Evolutionary conservation across 495 filamentous ascomycete species (phyloP).

Genomic region (Hyaloscypha hepaticicola): DNA sequence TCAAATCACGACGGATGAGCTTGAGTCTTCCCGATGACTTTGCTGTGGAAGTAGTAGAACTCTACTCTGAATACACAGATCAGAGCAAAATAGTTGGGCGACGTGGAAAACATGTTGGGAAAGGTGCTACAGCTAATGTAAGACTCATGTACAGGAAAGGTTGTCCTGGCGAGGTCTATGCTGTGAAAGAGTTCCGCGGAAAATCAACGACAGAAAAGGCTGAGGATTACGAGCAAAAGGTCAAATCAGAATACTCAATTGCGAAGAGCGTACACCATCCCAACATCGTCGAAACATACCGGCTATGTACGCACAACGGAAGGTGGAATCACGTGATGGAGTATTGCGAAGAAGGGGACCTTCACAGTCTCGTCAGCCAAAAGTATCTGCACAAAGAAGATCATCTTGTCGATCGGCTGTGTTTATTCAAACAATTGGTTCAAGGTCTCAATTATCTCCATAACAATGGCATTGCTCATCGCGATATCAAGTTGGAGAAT

Average conservation of each 20-base stretch:
- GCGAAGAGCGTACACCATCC: constrained; percentile 75
- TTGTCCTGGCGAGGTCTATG: constrained; percentile 56
- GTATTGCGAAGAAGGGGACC: constrained; percentile 71
- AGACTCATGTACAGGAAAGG: constrained; percentile 63
- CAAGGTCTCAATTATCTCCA: constrained; percentile 82
- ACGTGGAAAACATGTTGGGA: constrained; percentile 64
- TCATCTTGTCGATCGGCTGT: constrained; percentile 64
- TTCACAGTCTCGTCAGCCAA: constrained; percentile 65
- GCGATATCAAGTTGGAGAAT: constrained; percentile 83
- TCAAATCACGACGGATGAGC: constrained; percentile 64
- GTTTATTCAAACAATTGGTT: constrained; percentile 82
- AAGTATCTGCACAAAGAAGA: constrained; percentile 59
- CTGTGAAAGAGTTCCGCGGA: constrained; percentile 75
- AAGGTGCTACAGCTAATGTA: constrained; percentile 71
- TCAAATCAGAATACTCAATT: constrained; percentile 78
- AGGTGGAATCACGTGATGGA: constrained; percentile 86
- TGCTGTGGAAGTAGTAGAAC: constrained; percentile 58
- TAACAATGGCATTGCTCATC: constrained; percentile 76
- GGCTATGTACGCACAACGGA: constrained; percentile 62
- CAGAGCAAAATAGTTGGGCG: constrained; percentile 56
- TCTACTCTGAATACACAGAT: constrained; percentile 58
- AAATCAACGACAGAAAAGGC: constrained; percentile 58
- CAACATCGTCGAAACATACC: constrained; percentile 72
- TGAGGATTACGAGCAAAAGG: constrained; percentile 71
- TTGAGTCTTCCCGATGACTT: constrained; percentile 63